Base-by-base conservation (phyloP, 495 filamentous ascomycete species). In the Penicillium riverlandense region DNA sequence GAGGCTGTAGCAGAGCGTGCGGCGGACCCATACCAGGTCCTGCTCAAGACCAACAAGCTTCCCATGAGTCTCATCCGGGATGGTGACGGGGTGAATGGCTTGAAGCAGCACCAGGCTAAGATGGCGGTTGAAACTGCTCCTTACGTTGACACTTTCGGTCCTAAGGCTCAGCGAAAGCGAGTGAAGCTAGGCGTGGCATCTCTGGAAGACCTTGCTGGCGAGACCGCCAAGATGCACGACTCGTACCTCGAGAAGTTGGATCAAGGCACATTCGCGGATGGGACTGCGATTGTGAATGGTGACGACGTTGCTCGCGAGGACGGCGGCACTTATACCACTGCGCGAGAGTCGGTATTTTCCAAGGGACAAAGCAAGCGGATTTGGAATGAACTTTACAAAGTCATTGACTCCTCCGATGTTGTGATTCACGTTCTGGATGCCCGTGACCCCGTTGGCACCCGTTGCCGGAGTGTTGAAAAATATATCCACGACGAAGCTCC, bases 301-400 rank as follows among this genome's bases (percentile, higher is more conserved):
- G 77, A 76, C 37, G 72, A 81, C 27, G 71, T 71, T 45, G 64
- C 68, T 22, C 66, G 69, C 4, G 63, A 65, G 8, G 77, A 78
- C 29, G 27, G 49, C 2, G 73, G 74, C 30, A 66, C 65, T 29
- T 65, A 86, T 11, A 76, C 80, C 2, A 82, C 79, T 35, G 87
- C 90, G 14, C 75, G 84, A 46, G 92, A 98, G 54, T 77, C 89
- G 16, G 85, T 98, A 40, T 98, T 98, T 68, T 82, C 70, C 40
- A 98, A 98, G 70, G 92, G 92, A 11, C 88, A 95, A 61, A 86
- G 81, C 50, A 94, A 92, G 65, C 75, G 92, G 38, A 98, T 98
- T 52, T 97, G 90, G 90, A 96, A 96, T 63, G 92, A 98, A 55
- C 65, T 98, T n/a, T 96, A 91, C 70, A 95, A 98, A 68, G 88